phyloP scores from a whole-genome alignment of 2,329 filamentous ascomycete species.

The Mollisia scopiformis region DNA sequence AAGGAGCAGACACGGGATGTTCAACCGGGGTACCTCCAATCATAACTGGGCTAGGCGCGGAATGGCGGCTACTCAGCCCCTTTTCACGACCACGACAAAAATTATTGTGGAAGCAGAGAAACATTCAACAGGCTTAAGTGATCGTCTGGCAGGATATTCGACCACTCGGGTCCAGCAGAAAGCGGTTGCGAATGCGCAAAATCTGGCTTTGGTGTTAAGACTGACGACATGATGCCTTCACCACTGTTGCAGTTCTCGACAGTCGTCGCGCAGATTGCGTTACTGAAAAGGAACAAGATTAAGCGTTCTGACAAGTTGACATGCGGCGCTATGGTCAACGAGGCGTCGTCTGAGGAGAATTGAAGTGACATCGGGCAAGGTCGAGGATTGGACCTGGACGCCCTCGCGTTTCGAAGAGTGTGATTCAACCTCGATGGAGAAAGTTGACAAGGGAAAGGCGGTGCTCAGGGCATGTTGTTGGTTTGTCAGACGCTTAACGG shows the following conservation, averaged over 20 bases:
- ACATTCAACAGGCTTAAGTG: no score
- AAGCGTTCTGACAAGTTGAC: no score
- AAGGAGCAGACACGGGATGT: background rate
- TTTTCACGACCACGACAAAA: background rate
- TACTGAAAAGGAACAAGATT: no score
- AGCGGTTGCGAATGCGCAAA: background rate
- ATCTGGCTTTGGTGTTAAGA: background rate
- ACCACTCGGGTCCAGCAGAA: background rate
- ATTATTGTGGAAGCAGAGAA: background rate
- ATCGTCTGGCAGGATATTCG: background rate
- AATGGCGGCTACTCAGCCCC: background rate
- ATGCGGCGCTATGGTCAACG: no score
- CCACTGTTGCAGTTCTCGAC: background rate
- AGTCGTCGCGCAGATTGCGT: background rate
- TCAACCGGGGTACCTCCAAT: background rate
- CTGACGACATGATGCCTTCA: background rate
- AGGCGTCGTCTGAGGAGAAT: no score
- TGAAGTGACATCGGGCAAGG: no score
- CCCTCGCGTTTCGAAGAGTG: background rate
- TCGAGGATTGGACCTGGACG: background rate
- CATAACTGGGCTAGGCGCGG: background rate
- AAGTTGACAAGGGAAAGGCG: background rate
- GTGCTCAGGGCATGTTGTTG: background rate
- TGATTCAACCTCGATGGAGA: background rate
- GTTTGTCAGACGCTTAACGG: background rate